Percentiles rank a stretch among this genome's conserved stretches.
Conservation (phyloP, 495 filamentous ascomycete species). For the Xeromyces bisporus region DNA sequence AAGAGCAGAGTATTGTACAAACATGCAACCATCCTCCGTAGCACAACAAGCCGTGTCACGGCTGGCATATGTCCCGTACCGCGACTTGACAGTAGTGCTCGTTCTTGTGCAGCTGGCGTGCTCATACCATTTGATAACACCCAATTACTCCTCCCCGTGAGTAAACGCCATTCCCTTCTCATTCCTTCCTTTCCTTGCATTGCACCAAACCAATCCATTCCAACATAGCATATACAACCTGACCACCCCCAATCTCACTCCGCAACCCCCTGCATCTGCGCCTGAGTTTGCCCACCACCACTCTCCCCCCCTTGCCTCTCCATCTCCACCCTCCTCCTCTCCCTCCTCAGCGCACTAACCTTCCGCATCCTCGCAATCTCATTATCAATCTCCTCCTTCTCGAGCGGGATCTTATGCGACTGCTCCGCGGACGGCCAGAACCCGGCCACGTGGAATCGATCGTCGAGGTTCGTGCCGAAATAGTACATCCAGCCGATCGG, state of each 20-base stretch:
- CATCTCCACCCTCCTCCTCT: slow-evolving; percentile 30
- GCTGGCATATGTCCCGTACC: too few species aligned
- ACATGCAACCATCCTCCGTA: not conserved
- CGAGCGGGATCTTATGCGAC: slow-evolving; percentile 75
- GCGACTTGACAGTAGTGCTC: too few species aligned
- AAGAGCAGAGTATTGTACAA: not conserved
- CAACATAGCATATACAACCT: too few species aligned
- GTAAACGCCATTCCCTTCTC: too few species aligned
- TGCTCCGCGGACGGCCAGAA: slow-evolving; percentile 88
- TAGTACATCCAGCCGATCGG: slow-evolving; percentile 99
- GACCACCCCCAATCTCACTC: too few species aligned
- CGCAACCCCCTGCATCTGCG: slow-evolving; percentile 5
- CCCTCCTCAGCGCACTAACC: slow-evolving; percentile 22
- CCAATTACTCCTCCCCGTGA: too few species aligned
- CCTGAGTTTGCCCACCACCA: slow-evolving; percentile 23
- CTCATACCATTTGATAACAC: too few species aligned
- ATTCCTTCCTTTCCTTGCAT: too few species aligned
- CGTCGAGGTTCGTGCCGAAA: slow-evolving; percentile 95
- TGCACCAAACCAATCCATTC: too few species aligned
- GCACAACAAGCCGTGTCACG: not conserved
- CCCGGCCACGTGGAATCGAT: slow-evolving; percentile 66
- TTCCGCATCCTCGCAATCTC: slow-evolving; percentile 59
- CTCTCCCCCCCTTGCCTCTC: slow-evolving; percentile 36
- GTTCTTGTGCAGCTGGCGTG: too few species aligned
- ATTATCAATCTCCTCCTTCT: slow-evolving; percentile 67